Evolutionary conservation across 1,139 yeast species (phyloP).

Genomic region (Yamadazyma epiphylla): DNA sequence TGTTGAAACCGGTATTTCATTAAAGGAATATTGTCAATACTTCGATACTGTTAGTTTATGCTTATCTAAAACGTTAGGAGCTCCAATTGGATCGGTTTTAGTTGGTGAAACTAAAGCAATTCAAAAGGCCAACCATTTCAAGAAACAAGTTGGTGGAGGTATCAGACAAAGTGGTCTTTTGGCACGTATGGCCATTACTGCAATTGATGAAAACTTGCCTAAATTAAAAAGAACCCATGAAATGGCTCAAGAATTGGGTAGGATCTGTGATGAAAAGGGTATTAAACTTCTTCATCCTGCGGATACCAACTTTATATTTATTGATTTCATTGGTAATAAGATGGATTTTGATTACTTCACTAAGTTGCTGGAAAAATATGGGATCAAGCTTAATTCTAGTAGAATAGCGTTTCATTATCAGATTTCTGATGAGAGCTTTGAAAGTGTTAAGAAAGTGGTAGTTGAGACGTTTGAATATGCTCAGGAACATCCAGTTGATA

Average conservation of each 20-base stretch:
- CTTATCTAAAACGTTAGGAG: slow-evolving; percentile 87
- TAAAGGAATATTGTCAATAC: slow-evolving; percentile 68
- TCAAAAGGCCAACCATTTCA: slow-evolving; percentile 76
- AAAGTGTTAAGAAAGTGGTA: slow-evolving; percentile 57
- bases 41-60: slow-evolving; percentile 91
- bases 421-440: slow-evolving; percentile 61
- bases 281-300: slow-evolving; percentile 70
- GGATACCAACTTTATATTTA: slow-evolving; percentile 81
- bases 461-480: slow-evolving; percentile 52
- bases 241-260: slow-evolving; percentile 65
- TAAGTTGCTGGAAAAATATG: slow-evolving; percentile 53
- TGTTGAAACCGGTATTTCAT: slow-evolving; percentile 65
- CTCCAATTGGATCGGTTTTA: slow-evolving; percentile 88
- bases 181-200: slow-evolving; percentile 75
- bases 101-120: slow-evolving; percentile 67
- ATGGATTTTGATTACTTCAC: slow-evolving; percentile 58
- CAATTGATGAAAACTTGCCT: slow-evolving; percentile 71
- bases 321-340: slow-evolving; percentile 58
- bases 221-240: slow-evolving; percentile 59
- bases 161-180: slow-evolving; percentile 86
- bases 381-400: slow-evolving; percentile 67
- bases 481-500: slow-evolving; percentile 20
- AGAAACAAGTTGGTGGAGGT: slow-evolving; percentile 95
- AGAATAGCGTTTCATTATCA: slow-evolving; percentile 88
- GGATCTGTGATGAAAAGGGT: slow-evolving; percentile 44